Percentiles rank a stretch among this genome's conserved stretches.
These are phyloP conservation scores for Aquilaria agallochum DNA, from an alignment of 441 rosid genomes.

Conservation along the genomic window DNA sequence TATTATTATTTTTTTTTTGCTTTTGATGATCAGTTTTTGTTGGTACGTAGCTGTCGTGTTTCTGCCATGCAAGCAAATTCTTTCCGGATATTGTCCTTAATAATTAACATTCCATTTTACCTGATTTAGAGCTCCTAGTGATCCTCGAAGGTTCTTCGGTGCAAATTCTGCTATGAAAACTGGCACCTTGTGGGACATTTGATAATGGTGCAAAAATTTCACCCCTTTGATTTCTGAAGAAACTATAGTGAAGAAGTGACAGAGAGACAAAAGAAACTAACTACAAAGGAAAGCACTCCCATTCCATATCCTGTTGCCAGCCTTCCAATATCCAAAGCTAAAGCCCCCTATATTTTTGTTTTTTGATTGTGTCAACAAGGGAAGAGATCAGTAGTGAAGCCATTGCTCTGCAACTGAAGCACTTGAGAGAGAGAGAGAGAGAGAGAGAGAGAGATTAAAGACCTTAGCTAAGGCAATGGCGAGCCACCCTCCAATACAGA, in stretches of 20 bases:
- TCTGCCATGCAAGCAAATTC: background rate
- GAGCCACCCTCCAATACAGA: slow-evolving; percentile 86
- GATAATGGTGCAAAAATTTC: slow-evolving; percentile 15
- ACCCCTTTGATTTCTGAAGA: slow-evolving; percentile 1
- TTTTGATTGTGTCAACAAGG: slow-evolving; percentile 21
- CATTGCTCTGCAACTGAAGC: slow-evolving; percentile 9
- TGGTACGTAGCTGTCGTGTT: slow-evolving; percentile 1
- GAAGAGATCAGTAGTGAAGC: slow-evolving; percentile 13
- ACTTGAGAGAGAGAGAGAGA: background rate
- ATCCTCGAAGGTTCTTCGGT: slow-evolving; percentile 88
- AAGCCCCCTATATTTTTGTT: slow-evolving; percentile 40
- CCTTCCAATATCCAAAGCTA: slow-evolving; percentile 71
- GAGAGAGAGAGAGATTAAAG: slow-evolving; percentile 3
- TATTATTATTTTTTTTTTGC: no score
- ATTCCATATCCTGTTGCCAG: slow-evolving; percentile 91
- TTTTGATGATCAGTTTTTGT: background rate
- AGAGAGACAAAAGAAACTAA: slow-evolving; percentile 20
- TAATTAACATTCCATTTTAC: slow-evolving; percentile 21
- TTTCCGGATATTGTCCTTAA: background rate
- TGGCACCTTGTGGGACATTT: slow-evolving; percentile 53
- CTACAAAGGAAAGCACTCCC: slow-evolving; percentile 97
- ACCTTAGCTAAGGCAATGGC: slow-evolving; percentile 93
- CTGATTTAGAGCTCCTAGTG: slow-evolving; percentile 82
- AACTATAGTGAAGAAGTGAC: slow-evolving; percentile 5
- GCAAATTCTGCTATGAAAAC: slow-evolving; percentile 91